These are phyloP conservation scores for Talaromyces sp. DNA, from an alignment of 2,329 filamentous ascomycete genomes.

Conservation along the genomic window DNA sequence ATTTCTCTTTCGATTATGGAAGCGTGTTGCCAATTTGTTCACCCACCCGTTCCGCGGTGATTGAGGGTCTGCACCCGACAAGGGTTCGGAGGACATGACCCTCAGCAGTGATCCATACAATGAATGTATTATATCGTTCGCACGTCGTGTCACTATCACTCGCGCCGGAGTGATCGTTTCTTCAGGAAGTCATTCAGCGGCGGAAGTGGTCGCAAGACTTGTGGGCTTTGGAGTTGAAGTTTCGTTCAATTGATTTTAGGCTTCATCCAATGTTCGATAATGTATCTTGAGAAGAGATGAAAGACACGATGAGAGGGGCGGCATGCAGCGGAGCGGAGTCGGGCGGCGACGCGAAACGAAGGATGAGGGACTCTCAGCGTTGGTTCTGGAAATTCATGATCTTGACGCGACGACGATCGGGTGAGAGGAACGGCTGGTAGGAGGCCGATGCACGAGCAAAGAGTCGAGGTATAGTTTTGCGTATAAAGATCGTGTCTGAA, in stretches of 20 bases:
- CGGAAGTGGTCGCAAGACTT: neutral
- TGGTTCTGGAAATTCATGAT: conserved; percentile 10
- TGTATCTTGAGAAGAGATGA: neutral
- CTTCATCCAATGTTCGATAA: neutral
- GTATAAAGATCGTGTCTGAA: neutral
- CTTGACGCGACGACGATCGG: neutral
- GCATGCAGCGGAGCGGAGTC: conserved; percentile 9
- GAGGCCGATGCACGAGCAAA: neutral
- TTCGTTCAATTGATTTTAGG: neutral
- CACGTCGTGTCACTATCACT: neutral
- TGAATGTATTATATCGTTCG: neutral
- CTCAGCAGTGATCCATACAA: conserved; percentile 36
- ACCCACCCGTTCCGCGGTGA: conserved; percentile 47
- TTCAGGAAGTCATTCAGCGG: conserved; percentile 12
- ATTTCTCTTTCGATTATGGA: conserved; percentile 54
- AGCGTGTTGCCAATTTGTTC: conserved; percentile 57
- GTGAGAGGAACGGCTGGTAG: neutral
- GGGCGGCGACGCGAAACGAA: conserved; percentile 16
- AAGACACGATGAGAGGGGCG: conserved; percentile 3
- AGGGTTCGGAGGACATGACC: conserved; percentile 45
- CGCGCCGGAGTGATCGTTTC: neutral
- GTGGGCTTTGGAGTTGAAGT: neutral
- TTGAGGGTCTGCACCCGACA: conserved; percentile 34
- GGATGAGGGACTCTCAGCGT: conserved; percentile 6
- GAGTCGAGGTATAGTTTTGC: neutral